These are phyloP conservation scores for Auriscalpium microsporum DNA, from an alignment of 768 basidiomycete species.

Conservation along the genomic window DNA sequence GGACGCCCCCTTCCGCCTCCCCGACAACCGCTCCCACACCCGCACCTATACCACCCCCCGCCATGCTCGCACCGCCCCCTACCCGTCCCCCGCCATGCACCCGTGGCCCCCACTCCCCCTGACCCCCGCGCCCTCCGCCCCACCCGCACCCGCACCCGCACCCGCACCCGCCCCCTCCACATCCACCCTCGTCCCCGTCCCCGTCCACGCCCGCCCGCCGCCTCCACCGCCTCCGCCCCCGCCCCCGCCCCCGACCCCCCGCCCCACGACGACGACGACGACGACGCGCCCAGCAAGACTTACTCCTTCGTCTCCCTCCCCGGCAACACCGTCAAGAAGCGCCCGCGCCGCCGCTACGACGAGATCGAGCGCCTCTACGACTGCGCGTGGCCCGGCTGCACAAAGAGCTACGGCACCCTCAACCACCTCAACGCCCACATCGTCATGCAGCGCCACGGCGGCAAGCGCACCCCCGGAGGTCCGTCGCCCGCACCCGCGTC, in stretches of 20 bases:
- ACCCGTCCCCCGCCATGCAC: constrained; percentile 6
- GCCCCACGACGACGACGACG: constrained; percentile 18
- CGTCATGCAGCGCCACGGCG: constrained; percentile 95
- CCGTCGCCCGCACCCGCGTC: too few species aligned
- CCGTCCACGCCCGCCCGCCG: neutral
- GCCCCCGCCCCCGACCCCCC: neutral
- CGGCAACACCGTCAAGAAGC: constrained; percentile 74
- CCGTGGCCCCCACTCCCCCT: too few species aligned
- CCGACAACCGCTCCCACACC: constrained; percentile 1
- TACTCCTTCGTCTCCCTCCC: constrained; percentile 79
- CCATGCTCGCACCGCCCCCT: constrained; percentile 5
- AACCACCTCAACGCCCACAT: constrained; percentile 98
- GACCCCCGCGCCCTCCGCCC: too few species aligned
- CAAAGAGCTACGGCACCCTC: constrained; percentile 87
- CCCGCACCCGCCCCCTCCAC: constrained; percentile 5
- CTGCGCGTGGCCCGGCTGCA: constrained; percentile 53
- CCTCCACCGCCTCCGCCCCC: constrained; percentile 3
- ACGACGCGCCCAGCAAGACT: constrained; percentile 41
- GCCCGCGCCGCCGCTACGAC: constrained; percentile 80
- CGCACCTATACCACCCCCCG: neutral
- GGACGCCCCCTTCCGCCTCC: constrained; percentile 8
- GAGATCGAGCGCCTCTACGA: constrained; percentile 93
- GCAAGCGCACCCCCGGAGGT: constrained; percentile 87
- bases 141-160: too few species aligned
- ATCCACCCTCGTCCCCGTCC: constrained; percentile 5